Percentiles rank a stretch among this genome's conserved stretches.
These are phyloP conservation scores for Penstemon newberryi DNA, from an alignment of 257 asterid species.

Conservation along the genomic window DNA sequence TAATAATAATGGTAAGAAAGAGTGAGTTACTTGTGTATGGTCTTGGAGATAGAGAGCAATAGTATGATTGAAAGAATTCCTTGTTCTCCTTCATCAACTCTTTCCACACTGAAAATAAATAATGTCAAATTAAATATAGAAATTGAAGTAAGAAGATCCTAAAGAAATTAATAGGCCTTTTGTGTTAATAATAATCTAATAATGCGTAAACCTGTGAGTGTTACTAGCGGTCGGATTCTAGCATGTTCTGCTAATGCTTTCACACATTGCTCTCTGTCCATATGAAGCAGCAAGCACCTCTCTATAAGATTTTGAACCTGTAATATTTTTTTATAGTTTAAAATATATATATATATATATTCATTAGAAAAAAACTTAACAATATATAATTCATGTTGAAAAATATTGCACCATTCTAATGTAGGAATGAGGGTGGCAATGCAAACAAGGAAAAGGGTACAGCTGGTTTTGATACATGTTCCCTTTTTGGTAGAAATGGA, in stretches of 20 bases:
- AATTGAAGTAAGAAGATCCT: too few species aligned
- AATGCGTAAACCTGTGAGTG: slow-evolving; percentile 43
- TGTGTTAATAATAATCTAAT: background rate
- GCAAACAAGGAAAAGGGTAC: slow-evolving; percentile 59
- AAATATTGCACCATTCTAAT: slow-evolving; percentile 51
- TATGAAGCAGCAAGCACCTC: slow-evolving; percentile 63
- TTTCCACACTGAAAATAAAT: slow-evolving; percentile 57
- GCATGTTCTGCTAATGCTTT: slow-evolving; percentile 60
- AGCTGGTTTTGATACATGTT: slow-evolving; percentile 33
- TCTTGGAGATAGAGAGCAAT: slow-evolving; percentile 42
- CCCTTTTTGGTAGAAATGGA: slow-evolving; percentile 30
- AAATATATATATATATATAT: background rate
- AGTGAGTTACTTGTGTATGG: slow-evolving; percentile 35
- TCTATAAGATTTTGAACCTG: slow-evolving; percentile 69
- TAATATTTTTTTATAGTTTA: background rate
- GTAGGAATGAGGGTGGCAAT: slow-evolving; percentile 66
- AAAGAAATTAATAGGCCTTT: background rate
- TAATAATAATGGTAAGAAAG: background rate
- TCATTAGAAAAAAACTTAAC: background rate
- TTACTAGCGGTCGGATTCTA: slow-evolving; percentile 50
- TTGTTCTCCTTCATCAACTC: slow-evolving; percentile 69
- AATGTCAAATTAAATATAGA: too few species aligned
- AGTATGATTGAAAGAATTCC: slow-evolving; percentile 67
- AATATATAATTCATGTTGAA: background rate
- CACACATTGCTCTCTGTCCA: slow-evolving; percentile 67